Conservation (phyloP, 2,329 filamentous ascomycete species). For the Phoma herbarum region DNA sequence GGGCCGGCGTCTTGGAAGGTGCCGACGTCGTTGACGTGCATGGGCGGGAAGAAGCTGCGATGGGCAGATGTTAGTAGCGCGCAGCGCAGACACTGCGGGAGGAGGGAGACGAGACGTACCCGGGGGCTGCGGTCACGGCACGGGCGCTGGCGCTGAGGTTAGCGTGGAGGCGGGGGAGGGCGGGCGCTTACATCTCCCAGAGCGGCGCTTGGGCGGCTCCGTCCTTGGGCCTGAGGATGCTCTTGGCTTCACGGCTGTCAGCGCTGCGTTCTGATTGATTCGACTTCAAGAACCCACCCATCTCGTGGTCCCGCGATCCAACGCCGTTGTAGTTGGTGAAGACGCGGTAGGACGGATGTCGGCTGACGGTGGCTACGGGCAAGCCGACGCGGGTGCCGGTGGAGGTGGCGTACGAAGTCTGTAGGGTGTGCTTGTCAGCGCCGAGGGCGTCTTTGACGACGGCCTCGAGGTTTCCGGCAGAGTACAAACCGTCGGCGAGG, state of each 20-base stretch:
- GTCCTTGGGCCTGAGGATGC: constrained; percentile 12
- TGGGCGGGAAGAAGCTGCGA: no score
- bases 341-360: constrained; percentile 20
- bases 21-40: no score
- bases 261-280: not conserved
- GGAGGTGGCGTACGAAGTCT: constrained; percentile 18
- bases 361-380: constrained; percentile 23
- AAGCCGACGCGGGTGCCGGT: constrained; percentile 22
- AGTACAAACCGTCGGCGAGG: no score
- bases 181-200: no score
- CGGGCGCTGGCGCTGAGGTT: not conserved
- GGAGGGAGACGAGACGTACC: no score
- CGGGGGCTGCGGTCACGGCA: not conserved
- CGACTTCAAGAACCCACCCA: constrained; percentile 13
- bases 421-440: no score
- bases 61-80: no score
- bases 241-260: no score
- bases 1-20: no score
- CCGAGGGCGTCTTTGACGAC: no score
- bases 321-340: constrained; percentile 32
- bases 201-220: constrained; percentile 24
- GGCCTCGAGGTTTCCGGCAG: no score
- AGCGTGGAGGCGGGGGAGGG: constrained; percentile 19
- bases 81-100: no score
- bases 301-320: constrained; percentile 10